phyloP scores from a whole-genome alignment of 2,329 filamentous ascomycete genomes.

The Emmonsiellopsis sp. region DNA sequence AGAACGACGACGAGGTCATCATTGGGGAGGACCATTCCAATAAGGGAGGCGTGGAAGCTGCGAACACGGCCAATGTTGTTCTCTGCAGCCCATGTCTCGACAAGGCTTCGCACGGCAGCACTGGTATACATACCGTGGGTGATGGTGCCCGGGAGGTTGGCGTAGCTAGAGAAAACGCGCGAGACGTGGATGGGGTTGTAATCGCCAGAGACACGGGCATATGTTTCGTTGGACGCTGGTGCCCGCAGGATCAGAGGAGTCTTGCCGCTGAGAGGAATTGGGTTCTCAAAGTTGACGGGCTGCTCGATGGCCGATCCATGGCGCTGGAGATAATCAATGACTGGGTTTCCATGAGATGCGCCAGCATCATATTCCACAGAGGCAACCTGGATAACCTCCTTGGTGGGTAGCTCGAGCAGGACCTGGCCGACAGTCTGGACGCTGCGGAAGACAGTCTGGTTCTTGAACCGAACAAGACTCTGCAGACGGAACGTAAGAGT shows the following conservation, averaged over 20 bases:
- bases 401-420: constrained; percentile 85
- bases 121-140: constrained; percentile 99
- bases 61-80: constrained; percentile 96
- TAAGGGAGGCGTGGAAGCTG: constrained; percentile 91
- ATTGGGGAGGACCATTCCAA: constrained; percentile 98
- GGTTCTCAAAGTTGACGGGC: constrained; percentile 92
- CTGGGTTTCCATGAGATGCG: constrained; percentile 86
- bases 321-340: constrained; percentile 89
- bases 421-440: constrained; percentile 91
- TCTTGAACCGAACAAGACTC: constrained; percentile 88
- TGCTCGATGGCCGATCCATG: constrained; percentile 90
- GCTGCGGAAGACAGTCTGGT: constrained; percentile 80
- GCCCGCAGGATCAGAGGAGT: constrained; percentile 80
- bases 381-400: constrained; percentile 96
- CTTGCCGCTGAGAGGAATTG: constrained; percentile 90
- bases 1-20: constrained; percentile 92
- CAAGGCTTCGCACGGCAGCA: constrained; percentile 86
- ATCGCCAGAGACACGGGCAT: constrained; percentile 93
- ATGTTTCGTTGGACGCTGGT: constrained; percentile 93
- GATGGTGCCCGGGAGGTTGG: constrained; percentile 90
- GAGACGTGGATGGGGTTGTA: constrained; percentile 99
- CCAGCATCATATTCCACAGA: constrained; percentile 93
- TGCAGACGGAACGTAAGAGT: constrained; percentile 94
- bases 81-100: constrained; percentile 98
- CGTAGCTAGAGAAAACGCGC: constrained; percentile 90